These are phyloP conservation scores for Saccharomycopsis javanensis DNA, from an alignment of 805 yeast species.

Conservation along the genomic window DNA sequence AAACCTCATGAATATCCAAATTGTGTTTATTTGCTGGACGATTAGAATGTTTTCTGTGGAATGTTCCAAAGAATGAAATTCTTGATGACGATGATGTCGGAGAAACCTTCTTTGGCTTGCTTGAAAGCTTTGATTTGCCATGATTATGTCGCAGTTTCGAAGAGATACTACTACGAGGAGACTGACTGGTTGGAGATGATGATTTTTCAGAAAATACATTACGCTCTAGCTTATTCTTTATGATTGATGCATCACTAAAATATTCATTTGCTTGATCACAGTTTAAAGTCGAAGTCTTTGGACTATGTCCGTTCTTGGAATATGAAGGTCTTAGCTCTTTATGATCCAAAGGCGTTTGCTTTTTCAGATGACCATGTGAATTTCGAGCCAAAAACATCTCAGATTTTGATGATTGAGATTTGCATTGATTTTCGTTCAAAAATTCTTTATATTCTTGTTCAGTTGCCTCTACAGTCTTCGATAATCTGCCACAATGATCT, in stretches of 20 bases:
- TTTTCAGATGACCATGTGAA: neutral
- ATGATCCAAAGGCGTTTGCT: neutral
- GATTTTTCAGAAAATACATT: neutral
- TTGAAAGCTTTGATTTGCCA: neutral
- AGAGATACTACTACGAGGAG: neutral
- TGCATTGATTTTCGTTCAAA: neutral
- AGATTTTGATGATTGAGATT: slow-evolving; percentile 5
- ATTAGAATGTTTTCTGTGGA: neutral
- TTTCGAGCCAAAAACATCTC: neutral
- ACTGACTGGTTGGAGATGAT: neutral
- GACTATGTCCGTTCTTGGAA: neutral
- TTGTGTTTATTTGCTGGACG: neutral
- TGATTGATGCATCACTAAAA: neutral
- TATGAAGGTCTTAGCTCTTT: neutral
- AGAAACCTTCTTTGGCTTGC: neutral
- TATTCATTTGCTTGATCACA: neutral
- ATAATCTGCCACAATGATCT: slow-evolving; percentile 10
- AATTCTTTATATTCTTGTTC: slow-evolving; percentile 9
- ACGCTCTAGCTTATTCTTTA: neutral
- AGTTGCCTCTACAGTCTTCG: slow-evolving; percentile 16
- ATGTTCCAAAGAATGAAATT: neutral
- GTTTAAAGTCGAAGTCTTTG: neutral
- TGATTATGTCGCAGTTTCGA: neutral
- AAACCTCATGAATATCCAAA: neutral
- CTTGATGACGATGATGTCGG: neutral